Conservation (phyloP, 2,329 filamentous ascomycete species). For the Neurospora sp. region DNA sequence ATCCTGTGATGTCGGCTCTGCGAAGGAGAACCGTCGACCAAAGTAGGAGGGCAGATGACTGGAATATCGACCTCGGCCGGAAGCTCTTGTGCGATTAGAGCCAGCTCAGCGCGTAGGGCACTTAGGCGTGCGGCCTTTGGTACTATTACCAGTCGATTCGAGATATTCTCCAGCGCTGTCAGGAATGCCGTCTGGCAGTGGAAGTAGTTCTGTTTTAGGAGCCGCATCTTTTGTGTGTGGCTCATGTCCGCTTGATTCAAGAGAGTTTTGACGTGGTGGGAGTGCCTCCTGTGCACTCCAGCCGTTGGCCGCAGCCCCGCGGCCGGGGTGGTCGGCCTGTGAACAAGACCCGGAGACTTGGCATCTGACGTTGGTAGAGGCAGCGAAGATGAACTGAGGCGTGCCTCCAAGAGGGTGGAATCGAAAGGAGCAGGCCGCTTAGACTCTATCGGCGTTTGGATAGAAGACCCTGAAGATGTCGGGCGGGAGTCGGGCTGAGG, state of each 20-base stretch:
- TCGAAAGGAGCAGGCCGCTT: constrained; percentile 42
- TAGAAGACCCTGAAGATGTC: constrained; percentile 13
- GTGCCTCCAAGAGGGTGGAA: constrained; percentile 45
- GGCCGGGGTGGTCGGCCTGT: constrained; percentile 50
- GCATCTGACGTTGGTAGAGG: constrained; percentile 47
- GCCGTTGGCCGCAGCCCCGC: constrained; percentile 43
- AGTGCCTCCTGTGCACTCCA: constrained; percentile 46
- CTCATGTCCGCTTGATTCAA: constrained; percentile 54
- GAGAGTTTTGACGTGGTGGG: constrained; percentile 48
- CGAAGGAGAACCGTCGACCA: constrained; percentile 63
- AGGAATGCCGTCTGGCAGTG: constrained; percentile 72
- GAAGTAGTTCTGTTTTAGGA: constrained; percentile 75
- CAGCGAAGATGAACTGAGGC: constrained; percentile 58
- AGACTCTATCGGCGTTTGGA: constrained; percentile 25
- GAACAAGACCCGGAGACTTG: constrained; percentile 39
- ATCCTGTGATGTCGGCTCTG: constrained; percentile 74
- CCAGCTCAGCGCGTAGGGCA: constrained; percentile 70
- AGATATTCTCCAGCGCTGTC: constrained; percentile 73
- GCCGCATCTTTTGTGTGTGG: constrained; percentile 55
- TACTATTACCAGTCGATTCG: constrained; percentile 72
- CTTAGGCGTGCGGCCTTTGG: constrained; percentile 75
- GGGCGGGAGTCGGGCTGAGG: constrained; percentile 16
- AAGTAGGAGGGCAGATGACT: constrained; percentile 65
- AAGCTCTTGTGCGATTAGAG: constrained; percentile 69
- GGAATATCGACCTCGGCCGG: constrained; percentile 79